Percentiles rank a stretch among this genome's conserved stretches.
phyloP scores from a whole-genome alignment of 495 filamentous ascomycete species.

The Penicillium canariense region DNA sequence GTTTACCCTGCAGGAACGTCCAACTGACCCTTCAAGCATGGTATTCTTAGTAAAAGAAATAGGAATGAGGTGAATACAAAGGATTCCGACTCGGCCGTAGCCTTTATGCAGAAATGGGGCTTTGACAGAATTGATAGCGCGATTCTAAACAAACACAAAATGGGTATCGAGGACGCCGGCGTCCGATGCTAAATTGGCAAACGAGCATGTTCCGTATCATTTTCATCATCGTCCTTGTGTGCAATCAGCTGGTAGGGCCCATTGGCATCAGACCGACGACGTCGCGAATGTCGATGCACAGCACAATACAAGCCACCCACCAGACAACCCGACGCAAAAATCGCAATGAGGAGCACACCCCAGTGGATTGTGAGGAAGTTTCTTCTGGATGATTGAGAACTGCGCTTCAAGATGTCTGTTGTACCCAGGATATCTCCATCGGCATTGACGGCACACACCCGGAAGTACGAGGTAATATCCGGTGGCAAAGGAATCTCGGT shows the following conservation, averaged over 20 bases:
- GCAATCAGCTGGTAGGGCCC: conserved; percentile 16
- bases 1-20: too few species aligned
- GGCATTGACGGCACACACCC: conserved; percentile 14
- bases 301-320: conserved; percentile 13
- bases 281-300: conserved; percentile 7
- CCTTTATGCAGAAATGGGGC: too few species aligned
- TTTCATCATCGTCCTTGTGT: conserved; percentile 17
- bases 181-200: conserved; percentile 18
- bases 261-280: neutral
- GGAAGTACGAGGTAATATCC: conserved; percentile 16
- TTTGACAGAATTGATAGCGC: too few species aligned
- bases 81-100: too few species aligned
- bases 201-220: conserved; percentile 6
- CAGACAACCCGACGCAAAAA: conserved; percentile 16
- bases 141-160: conserved; percentile 4
- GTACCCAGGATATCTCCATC: conserved; percentile 17
- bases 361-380: neutral
- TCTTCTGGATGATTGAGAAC: neutral
- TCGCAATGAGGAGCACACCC: conserved; percentile 4
- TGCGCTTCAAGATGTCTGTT: conserved; percentile 12
- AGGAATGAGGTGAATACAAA: too few species aligned
- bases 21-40: too few species aligned
- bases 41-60: neutral
- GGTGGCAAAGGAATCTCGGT: conserved; percentile 15
- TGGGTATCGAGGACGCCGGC: conserved; percentile 20